Evolutionary conservation across 2,329 filamentous ascomycete genomes (phyloP).

Genomic region (Fusarium sp.): DNA sequence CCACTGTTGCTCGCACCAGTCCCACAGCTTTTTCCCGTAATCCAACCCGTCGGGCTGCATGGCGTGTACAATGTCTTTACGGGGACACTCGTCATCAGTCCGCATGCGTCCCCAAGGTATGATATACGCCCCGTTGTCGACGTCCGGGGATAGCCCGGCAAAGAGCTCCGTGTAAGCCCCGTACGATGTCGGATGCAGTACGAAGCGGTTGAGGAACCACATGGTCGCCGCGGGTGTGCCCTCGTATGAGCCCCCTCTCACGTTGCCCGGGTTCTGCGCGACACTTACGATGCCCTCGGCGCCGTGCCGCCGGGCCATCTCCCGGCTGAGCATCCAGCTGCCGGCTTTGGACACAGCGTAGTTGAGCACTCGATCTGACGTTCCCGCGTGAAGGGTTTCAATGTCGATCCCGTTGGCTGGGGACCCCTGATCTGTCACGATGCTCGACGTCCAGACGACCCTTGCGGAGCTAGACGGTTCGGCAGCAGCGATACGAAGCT

Average conservation of each 20-base stretch:
- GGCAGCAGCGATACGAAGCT: conserved; percentile 50
- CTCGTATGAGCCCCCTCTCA: conserved; percentile 47
- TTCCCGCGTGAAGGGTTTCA: conserved; percentile 38
- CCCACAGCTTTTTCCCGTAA: conserved; percentile 47
- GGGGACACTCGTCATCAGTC: conserved; percentile 29
- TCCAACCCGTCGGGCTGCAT: conserved; percentile 49
- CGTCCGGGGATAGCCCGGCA: conserved; percentile 56
- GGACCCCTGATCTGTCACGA: conserved; percentile 45
- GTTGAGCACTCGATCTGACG: conserved; percentile 47
- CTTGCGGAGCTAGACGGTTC: conserved; percentile 42
- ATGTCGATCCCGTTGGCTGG: conserved; percentile 51
- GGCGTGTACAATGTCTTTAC: conserved; percentile 49
- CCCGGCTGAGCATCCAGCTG: conserved; percentile 51
- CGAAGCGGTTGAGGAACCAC: conserved; percentile 44
- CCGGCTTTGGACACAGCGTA: conserved; percentile 54
- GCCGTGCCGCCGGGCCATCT: conserved; percentile 49
- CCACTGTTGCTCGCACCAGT: conserved; percentile 48
- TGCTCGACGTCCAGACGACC: conserved; percentile 53
- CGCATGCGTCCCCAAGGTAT: conserved; percentile 51
- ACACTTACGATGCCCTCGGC: conserved; percentile 49
- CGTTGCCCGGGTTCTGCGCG: conserved; percentile 54
- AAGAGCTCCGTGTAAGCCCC: conserved; percentile 60
- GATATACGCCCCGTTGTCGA: conserved; percentile 51
- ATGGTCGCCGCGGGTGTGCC: conserved; percentile 29
- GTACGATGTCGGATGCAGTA: conserved; percentile 49